Percentiles rank a stretch among this genome's conserved stretches.
Conservation (phyloP, 257 asterid genomes). For the Plantago ovata region DNA sequence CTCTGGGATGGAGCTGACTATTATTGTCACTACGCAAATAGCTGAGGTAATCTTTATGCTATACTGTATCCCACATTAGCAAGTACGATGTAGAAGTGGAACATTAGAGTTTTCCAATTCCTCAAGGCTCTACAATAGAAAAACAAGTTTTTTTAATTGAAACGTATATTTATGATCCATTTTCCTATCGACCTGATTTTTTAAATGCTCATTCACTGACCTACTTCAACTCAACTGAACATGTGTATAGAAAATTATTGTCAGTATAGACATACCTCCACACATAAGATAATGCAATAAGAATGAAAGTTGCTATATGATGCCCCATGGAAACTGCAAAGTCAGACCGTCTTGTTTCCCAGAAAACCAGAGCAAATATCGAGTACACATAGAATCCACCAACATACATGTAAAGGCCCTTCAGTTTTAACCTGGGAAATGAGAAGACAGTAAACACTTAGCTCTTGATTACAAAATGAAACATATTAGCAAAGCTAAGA, state of each 20-base stretch:
- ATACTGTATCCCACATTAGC: no score
- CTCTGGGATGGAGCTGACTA: no score
- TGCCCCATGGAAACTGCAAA: conserved; percentile 95
- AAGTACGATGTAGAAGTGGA: no score
- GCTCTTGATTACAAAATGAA: not conserved
- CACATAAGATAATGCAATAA: conserved; percentile 65
- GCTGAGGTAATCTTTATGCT: no score
- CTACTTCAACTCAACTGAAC: not conserved
- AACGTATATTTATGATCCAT: no score
- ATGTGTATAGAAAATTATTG: not conserved
- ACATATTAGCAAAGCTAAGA: no score
- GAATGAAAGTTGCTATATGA: conserved; percentile 73
- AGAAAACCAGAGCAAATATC: conserved; percentile 80
- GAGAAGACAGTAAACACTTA: conserved; percentile 21
- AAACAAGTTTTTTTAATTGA: not conserved
- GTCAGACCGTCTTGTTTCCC: conserved; percentile 97
- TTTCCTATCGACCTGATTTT: conserved; percentile 6
- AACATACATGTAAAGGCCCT: conserved; percentile 74
- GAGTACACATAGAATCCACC: conserved; percentile 91
- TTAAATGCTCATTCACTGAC: conserved; percentile 6
- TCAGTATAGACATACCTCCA: conserved; percentile 43
- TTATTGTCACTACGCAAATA: no score
- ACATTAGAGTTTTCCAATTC: no score
- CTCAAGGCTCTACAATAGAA: not conserved
- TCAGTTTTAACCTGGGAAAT: conserved; percentile 71